Base-by-base conservation (phyloP, 2,329 filamentous ascomycete genomes). In the Penicillium palitans region DNA sequence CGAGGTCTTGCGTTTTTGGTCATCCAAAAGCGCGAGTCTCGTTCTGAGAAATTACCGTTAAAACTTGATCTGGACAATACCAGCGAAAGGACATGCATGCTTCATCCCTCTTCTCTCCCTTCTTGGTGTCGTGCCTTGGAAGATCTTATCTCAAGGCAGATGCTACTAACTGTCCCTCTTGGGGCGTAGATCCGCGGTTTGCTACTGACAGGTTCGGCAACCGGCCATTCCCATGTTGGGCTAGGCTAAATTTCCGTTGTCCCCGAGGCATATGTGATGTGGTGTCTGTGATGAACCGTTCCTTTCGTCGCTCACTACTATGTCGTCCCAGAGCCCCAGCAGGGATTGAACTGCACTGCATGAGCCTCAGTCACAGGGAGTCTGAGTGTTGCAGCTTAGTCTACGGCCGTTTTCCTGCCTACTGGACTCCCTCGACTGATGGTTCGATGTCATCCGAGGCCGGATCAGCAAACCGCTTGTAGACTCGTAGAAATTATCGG, bases 41-140 rank as follows among this genome's bases (percentile, higher is more conserved):
- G 72, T 71, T 74, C 74, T 76, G 74, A 92, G 89, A 93, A 86
- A 85, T 93, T 88, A 93, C 90, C 89, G 90, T 88, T 82, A 81
- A 80, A 90, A 93, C 90, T 93, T 93, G 90, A 92, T 92, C 90
- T 90, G 89, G 90, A 91, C 92, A 93, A 93, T 93, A 90, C 90
- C 89, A 91, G 91, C 91, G 91, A 91, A 93, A 96, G 91, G 89
- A 96, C 65, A 67, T 67, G 65, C 65, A 49, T 63, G 62, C 61
- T 63, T 61, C 49, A 59, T 51, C 49, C 49, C 55, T 52, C 40
- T 54, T 53, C 41, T 57, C 7, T 33, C 39, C 52, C 21, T 49
- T 12, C 10, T 56, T 54, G 41, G 61, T 57, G 55, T 62, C 49
- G 48, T 56, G 42, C 49, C 51, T 41, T 51, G 41, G 44, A 37